Base-by-base conservation (phyloP, 2,329 filamentous ascomycete species). In the Xylariaceae sp. region DNA sequence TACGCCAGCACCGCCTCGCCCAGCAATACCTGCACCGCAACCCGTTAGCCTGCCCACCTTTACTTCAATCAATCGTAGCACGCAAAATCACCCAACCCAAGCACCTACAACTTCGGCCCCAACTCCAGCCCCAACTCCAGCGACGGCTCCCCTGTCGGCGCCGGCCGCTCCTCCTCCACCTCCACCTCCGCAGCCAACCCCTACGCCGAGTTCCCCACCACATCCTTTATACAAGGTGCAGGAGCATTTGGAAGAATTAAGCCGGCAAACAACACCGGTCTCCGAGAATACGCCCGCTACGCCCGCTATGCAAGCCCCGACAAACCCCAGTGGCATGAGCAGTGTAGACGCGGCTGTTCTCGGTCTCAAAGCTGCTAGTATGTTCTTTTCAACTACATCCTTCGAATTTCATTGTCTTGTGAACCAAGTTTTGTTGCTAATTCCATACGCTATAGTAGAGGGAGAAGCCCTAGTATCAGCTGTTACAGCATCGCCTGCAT, bases 11-110 rank as follows among this genome's bases (percentile, higher is more conserved):
- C 52, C 53, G 22, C 52, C 61, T n/a, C 60, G 55, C 15, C 59
- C 62, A n/a, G 54, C 58, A 18, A 62, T 66, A 49, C 59, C 63
- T 11, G 61, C 61, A 32, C 58, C 62, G 14, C 64, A 66, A 30
- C 63, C 62, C 39, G 62, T 65, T 41, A 64, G 62, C 51, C 54
- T 65, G 4, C 62, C 62, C 32, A 62, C 49, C 31, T 47, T 64
- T 10, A 56, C 59, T 35, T 53, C 61, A 2, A 57, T 49, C 17
- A 51, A 49, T 45, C 61, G 59, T 41, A 52, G 44, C n/a, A 45
- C 33, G 33, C 33, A 36, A 12, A 36, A 36, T 36, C 33, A 27
- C 4, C 22, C 22, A 27, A 7, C 22, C 5, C 12, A 3, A 36
- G 10, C 33, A 36, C 33, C 33, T 14, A 12, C 49, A 15, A 44